Percentiles rank a stretch among this genome's conserved stretches.
Conservation (phyloP, 192 early-diverging fungal genomes). For the Polychytrium aggregatum region DNA sequence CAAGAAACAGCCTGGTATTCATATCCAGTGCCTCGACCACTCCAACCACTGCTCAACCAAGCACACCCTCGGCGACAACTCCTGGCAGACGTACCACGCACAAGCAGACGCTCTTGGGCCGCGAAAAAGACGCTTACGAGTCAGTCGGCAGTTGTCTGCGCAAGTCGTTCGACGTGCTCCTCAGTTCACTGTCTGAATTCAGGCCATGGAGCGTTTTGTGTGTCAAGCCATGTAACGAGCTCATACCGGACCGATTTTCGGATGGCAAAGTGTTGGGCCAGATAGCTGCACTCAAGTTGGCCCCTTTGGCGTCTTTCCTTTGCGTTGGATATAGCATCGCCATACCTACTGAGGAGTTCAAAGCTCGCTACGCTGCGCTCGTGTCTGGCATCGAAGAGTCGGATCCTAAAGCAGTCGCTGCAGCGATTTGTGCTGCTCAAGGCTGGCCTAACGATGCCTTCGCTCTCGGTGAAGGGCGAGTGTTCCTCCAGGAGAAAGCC, state of each 20-base stretch:
- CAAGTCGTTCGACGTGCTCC: conserved; percentile 11
- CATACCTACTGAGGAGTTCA: conserved; percentile 61
- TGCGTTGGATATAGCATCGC: conserved; percentile 55
- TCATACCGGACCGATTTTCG: conserved; percentile 52
- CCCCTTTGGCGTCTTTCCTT: conserved; percentile 52
- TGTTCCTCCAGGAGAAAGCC: neutral
- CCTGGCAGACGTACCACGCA: neutral
- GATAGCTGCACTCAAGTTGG: conserved; percentile 52
- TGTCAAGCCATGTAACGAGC: conserved; percentile 55
- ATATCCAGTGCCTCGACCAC: conserved; percentile 5
- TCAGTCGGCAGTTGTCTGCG: conserved; percentile 1
- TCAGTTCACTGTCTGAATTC: conserved; percentile 10
- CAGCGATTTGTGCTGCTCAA: neutral
- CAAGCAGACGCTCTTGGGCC: no score
- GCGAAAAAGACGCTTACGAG: no score
- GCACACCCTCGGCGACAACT: conserved; percentile 1
- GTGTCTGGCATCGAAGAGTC: neutral
- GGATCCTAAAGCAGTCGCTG: neutral
- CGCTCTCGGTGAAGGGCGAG: neutral
- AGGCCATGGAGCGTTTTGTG: conserved; percentile 14
- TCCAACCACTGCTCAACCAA: neutral
- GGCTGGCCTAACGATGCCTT: neutral
- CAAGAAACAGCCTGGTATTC: conserved; percentile 5
- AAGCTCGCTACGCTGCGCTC: conserved; percentile 46
- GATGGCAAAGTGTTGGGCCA: conserved; percentile 52